Percentiles rank a stretch among this genome's conserved stretches.
These are phyloP conservation scores for Lotus japonicus DNA, from an alignment of 306 rosid genomes.

Conservation along the genomic window DNA sequence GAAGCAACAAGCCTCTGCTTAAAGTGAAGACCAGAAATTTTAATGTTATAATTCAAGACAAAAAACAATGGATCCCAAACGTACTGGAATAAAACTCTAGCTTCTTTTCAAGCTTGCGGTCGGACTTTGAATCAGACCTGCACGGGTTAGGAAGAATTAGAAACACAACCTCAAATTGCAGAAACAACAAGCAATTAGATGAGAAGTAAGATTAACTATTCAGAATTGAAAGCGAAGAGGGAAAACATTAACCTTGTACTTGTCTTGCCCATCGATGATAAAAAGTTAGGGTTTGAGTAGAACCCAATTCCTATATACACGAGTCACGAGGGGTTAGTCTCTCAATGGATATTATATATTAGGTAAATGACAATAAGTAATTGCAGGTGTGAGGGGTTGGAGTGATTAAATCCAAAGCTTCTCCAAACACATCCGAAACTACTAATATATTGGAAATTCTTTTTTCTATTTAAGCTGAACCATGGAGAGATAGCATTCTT, in stretches of 20 bases:
- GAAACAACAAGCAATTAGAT: not conserved
- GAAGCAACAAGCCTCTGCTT: no score
- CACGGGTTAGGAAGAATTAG: not conserved
- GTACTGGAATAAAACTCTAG: conserved; percentile 44
- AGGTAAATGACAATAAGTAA: no score
- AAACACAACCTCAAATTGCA: not conserved
- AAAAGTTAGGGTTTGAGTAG: not conserved
- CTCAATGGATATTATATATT: no score
- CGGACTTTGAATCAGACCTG: conserved; percentile 31
- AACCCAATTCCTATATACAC: not conserved
- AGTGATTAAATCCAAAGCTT: no score
- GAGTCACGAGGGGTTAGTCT: no score
- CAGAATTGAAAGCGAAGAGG: not conserved
- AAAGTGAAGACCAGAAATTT: no score
- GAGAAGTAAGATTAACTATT: not conserved
- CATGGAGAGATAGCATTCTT: no score
- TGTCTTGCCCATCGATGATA: conserved; percentile 36
- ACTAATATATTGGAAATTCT: no score
- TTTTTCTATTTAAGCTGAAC: no score
- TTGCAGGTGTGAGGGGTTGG: no score
- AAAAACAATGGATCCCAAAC: not conserved
- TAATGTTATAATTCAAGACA: no score
- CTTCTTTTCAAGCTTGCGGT: conserved; percentile 32
- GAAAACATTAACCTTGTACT: not conserved
- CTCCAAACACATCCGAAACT: no score